Percentiles rank a stretch among this genome's conserved stretches.
phyloP scores from a whole-genome alignment of 805 yeast species.

The Brettanomyces naardenensis region DNA sequence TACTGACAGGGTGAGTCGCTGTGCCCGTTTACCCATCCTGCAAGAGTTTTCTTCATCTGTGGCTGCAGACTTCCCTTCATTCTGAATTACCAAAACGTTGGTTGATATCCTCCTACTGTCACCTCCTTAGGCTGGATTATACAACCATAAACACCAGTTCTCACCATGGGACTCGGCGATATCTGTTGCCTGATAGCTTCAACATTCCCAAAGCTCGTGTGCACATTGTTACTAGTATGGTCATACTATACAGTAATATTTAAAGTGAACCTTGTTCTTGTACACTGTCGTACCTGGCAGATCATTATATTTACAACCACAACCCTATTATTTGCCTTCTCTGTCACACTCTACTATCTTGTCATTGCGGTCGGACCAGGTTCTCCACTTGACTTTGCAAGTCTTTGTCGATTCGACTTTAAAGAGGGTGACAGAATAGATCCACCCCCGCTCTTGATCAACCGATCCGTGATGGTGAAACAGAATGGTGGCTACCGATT shows the following conservation, averaged over 20 bases:
- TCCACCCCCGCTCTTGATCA: slow-evolving; percentile 36
- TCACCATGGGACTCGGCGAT: slow-evolving; percentile 6
- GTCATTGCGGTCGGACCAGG: slow-evolving; percentile 56
- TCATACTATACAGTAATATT: slow-evolving; percentile 32
- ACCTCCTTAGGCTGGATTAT: too few species aligned
- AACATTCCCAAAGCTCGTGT: slow-evolving; percentile 43
- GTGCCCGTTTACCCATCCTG: too few species aligned
- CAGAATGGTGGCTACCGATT: slow-evolving; percentile 58
- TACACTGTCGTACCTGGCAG: slow-evolving; percentile 9
- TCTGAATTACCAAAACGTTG: too few species aligned
- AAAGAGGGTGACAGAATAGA: slow-evolving; percentile 13
- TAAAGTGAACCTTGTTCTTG: slow-evolving; percentile 20
- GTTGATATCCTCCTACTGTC: too few species aligned
- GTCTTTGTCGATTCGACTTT: slow-evolving; percentile 23
- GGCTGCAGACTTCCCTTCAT: too few species aligned
- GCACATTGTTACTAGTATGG: slow-evolving; percentile 38
- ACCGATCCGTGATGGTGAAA: slow-evolving; percentile 37
- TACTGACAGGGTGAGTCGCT: too few species aligned
- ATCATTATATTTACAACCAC: slow-evolving; percentile 20
- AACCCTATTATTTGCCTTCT: slow-evolving; percentile 25
- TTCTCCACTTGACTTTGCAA: slow-evolving; percentile 51
- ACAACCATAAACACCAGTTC: too few species aligned
- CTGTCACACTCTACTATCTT: slow-evolving; percentile 43
- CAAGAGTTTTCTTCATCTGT: too few species aligned
- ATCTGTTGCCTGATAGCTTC: slow-evolving; percentile 30